phyloP scores from a whole-genome alignment of 2,329 filamentous ascomycete species.

The Aureobasidium sp. region DNA sequence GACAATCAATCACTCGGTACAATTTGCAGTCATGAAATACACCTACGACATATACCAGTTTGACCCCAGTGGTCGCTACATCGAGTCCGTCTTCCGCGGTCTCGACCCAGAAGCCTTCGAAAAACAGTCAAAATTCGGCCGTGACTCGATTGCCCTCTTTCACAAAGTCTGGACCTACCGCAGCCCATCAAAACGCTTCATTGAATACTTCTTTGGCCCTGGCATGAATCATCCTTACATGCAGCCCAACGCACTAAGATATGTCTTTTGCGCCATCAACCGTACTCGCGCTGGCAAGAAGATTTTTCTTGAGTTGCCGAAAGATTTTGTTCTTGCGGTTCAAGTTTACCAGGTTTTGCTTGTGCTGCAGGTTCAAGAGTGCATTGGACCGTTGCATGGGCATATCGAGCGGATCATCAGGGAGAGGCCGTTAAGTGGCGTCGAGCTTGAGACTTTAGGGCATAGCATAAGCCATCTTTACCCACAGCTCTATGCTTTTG shows the following conservation, averaged over 20 bases:
- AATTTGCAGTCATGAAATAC: not conserved
- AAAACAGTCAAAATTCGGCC: not conserved
- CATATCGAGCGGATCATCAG: slow-evolving; percentile 2
- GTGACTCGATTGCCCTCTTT: not conserved
- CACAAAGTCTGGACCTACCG: not conserved
- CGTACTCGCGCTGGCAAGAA: not conserved
- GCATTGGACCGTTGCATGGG: not conserved
- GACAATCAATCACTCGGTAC: not conserved
- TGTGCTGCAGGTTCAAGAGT: not conserved
- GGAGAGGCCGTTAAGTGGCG: not conserved
- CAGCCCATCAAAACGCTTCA: not conserved
- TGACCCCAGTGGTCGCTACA: not conserved
- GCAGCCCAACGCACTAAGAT: not conserved
- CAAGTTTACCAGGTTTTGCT: not conserved
- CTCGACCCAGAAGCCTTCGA: not conserved
- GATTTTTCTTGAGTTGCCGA: not conserved
- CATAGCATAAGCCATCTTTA: not conserved
- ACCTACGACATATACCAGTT: not conserved
- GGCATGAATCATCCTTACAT: not conserved
- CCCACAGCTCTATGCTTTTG: not conserved
- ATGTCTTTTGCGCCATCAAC: not conserved
- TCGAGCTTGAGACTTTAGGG: not conserved
- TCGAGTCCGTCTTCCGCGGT: not conserved
- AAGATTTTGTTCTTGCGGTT: not conserved
- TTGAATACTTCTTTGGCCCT: not conserved